Percentiles rank a stretch among this genome's conserved stretches.
Conservation (phyloP, 345 rosid species). For the Murraya paniculata region DNA sequence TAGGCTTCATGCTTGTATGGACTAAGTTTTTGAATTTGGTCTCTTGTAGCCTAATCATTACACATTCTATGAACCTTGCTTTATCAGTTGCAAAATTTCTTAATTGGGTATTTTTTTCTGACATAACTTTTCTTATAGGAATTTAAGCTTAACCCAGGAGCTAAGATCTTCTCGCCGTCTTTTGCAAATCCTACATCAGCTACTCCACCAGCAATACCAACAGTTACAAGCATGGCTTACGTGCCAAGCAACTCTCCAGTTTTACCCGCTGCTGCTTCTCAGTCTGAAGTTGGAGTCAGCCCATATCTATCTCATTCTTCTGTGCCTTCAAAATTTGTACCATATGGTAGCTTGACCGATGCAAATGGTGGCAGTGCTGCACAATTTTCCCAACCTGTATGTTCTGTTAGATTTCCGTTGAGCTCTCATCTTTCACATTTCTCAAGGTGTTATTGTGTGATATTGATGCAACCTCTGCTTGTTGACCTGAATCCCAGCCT, state of each 20-base stretch:
- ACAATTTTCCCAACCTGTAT: constrained; percentile 60
- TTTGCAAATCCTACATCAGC: constrained; percentile 44
- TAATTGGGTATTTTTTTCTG: constrained; percentile 3
- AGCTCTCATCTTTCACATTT: constrained; percentile 2
- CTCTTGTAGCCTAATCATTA: not conserved
- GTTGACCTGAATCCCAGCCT: not conserved
- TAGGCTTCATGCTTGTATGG: not conserved
- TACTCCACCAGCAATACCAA: constrained; percentile 41
- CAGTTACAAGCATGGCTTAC: constrained; percentile 46
- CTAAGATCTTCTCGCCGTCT: constrained; percentile 76
- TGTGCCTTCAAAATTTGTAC: constrained; percentile 52
- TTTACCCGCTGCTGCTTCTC: constrained; percentile 49
- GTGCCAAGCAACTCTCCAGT: constrained; percentile 47
- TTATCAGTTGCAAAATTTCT: not conserved
- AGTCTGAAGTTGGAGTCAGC: constrained; percentile 49
- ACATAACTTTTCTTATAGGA: constrained; percentile 40
- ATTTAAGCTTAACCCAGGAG: constrained; percentile 85
- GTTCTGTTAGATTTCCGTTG: constrained; percentile 25
- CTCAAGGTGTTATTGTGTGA: not conserved
- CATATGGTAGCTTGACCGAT: constrained; percentile 44
- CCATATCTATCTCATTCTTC: constrained; percentile 50
- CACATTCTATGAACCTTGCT: not conserved
- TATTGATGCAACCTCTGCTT: not conserved
- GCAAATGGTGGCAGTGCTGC: constrained; percentile 43
- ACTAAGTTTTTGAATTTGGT: not conserved